A percentile compares a stretch with the other conserved stretches of the same genome.
phyloP scores from a whole-genome alignment of 768 basidiomycete species.

The Amanita pseudoporphyria region DNA sequence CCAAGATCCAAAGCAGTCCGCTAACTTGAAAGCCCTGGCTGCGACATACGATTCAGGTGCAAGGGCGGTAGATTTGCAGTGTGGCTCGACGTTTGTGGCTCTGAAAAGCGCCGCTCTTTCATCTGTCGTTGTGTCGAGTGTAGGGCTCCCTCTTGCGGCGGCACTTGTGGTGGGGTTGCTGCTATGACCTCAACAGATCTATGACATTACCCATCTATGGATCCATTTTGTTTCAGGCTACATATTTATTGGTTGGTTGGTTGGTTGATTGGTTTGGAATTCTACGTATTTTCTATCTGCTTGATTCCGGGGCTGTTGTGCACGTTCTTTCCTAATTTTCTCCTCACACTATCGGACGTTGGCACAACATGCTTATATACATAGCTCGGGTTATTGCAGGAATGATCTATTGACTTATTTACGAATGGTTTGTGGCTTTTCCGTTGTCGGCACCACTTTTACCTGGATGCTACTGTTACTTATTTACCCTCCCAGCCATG shows the following conservation, averaged over 20 bases:
- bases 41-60: slow-evolving; percentile 3
- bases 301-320: not conserved
- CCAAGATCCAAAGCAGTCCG: slow-evolving; percentile 15
- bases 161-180: not conserved
- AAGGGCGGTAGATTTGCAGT: not conserved
- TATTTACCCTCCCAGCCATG: too few relatives aligned
- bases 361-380: too few relatives aligned
- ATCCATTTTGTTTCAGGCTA: not conserved
- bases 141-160: too few relatives aligned
- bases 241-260: not conserved
- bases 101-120: not conserved
- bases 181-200: not conserved
- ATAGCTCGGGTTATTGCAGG: too few relatives aligned
- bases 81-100: not conserved
- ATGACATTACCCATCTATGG: not conserved
- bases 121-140: not conserved
- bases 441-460: not conserved
- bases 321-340: not conserved
- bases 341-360: not conserved
- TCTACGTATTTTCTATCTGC: not conserved
- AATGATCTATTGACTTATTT: too few relatives aligned
- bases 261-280: not conserved
- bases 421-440: too few relatives aligned
- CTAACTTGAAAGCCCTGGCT: slow-evolving; percentile 8
- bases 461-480: too few relatives aligned